These are phyloP conservation scores for Trichoderma gamsii DNA, from an alignment of 495 filamentous ascomycete genomes.

Conservation along the genomic window DNA sequence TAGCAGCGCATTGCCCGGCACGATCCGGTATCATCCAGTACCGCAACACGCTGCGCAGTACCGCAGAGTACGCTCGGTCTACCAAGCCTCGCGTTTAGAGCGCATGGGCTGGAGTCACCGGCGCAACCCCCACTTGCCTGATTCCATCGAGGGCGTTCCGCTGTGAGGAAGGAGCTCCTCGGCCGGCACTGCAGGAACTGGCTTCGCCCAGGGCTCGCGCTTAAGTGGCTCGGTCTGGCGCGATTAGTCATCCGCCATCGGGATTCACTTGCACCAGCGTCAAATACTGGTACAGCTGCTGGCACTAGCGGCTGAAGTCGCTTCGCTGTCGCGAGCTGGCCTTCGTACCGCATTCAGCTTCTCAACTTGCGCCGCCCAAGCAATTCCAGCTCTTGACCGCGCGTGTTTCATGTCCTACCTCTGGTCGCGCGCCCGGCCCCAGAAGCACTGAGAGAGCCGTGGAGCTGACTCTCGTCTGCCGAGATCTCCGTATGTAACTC, in stretches of 20 bases:
- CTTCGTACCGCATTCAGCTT: neutral
- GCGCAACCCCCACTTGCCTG: neutral
- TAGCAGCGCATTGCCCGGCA: no score
- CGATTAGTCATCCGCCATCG: neutral
- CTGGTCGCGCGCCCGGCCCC: neutral
- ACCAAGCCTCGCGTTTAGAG: no score
- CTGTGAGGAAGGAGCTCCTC: neutral
- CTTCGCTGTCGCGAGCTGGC: constrained; percentile 6
- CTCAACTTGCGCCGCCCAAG: neutral
- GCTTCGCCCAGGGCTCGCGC: neutral
- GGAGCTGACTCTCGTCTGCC: neutral
- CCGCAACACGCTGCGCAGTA: no score
- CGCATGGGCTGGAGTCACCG: neutral
- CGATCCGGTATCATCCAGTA: no score
- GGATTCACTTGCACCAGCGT: neutral
- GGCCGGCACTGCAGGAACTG: neutral
- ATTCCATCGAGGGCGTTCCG: neutral
- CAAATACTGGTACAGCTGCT: neutral
- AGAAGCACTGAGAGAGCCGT: neutral
- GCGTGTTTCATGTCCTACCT: neutral
- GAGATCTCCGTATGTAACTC: neutral
- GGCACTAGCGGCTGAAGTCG: neutral
- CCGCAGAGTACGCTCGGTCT: no score
- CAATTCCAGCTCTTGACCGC: neutral
- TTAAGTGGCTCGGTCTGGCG: neutral